phyloP scores from a whole-genome alignment of 2,329 filamentous ascomycete species.

The Xylariaceae sp. region DNA sequence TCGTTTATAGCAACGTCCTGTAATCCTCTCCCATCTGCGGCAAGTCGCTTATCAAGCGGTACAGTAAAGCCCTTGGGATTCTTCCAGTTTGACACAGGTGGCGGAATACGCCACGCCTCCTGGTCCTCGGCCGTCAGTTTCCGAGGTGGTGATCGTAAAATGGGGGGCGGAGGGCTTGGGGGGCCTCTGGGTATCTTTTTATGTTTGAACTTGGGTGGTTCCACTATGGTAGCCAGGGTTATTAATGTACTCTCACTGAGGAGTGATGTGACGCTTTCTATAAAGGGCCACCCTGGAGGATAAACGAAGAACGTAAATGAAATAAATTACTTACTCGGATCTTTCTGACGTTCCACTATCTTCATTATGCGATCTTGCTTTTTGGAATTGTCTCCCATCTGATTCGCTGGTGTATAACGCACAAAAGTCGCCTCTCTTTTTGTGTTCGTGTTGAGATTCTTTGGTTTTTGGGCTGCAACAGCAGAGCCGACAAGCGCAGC shows the following conservation, averaged over 20 bases:
- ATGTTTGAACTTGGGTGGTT: conserved; percentile 97
- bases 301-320: too few relatives aligned
- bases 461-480: conserved; percentile 90
- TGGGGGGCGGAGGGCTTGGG: conserved; percentile 87
- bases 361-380: conserved; percentile 98
- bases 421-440: conserved; percentile 91
- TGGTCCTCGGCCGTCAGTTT: conserved; percentile 97
- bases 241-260: too few relatives aligned
- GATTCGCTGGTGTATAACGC: conserved; percentile 91
- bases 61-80: conserved; percentile 99
- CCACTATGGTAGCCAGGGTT: too few relatives aligned
- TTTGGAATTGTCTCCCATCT: conserved; percentile 87
- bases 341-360: conserved; percentile 91
- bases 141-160: conserved; percentile 92
- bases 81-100: conserved; percentile 97
- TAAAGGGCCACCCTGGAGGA: too few relatives aligned
- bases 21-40: conserved; percentile 87
- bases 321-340: too few relatives aligned
- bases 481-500: conserved; percentile 83
- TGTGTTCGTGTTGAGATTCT: conserved; percentile 84
- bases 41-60: conserved; percentile 91
- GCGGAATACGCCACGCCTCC: conserved; percentile 88
- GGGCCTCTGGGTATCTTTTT: conserved; percentile 96
- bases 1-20: conserved; percentile 97
- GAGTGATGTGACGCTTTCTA: too few relatives aligned